A percentile compares a stretch with the other conserved stretches of the same genome.
Evolutionary conservation across 1,284 basidiomycete species (phyloP).

Genomic region (Neonothopanus nambi): DNA sequence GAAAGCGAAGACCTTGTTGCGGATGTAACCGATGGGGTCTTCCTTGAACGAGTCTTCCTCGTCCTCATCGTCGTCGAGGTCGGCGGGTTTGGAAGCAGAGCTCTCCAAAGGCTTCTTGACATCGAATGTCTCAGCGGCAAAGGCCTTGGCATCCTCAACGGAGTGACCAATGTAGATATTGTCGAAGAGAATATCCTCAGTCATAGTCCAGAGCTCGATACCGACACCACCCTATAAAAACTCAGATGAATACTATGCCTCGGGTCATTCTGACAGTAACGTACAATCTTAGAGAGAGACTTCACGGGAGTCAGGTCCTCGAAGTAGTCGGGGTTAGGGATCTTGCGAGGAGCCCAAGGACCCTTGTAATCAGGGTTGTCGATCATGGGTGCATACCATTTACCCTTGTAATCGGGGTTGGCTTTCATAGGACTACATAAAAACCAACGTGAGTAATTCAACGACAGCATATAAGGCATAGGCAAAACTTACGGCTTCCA

Average conservation of each 20-base stretch:
- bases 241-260: neutral
- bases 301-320: slow-evolving; percentile 88
- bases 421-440: slow-evolving; percentile 72
- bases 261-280: slow-evolving; percentile 24
- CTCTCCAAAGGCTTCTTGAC: slow-evolving; percentile 78
- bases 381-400: slow-evolving; percentile 92
- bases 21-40: slow-evolving; percentile 79
- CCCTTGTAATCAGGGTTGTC: slow-evolving; percentile 99
- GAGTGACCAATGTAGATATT: slow-evolving; percentile 95
- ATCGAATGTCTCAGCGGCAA: slow-evolving; percentile 84
- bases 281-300: slow-evolving; percentile 78
- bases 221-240: slow-evolving; percentile 78
- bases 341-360: slow-evolving; percentile 90
- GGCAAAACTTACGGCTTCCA: slow-evolving; percentile 68
- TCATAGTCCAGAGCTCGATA: slow-evolving; percentile 99
- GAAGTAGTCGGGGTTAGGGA: slow-evolving; percentile 91
- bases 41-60: slow-evolving; percentile 63
- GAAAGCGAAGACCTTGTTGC: slow-evolving; percentile 73
- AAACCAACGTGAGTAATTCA: slow-evolving; percentile 9
- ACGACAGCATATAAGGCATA: neutral
- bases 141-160: slow-evolving; percentile 73
- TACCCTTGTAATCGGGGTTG: slow-evolving; percentile 94
- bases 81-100: slow-evolving; percentile 47
- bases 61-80: slow-evolving; percentile 55
- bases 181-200: slow-evolving; percentile 94